Conservation (phyloP, 495 filamentous ascomycete species). For the Clohesyomyces aquaticus region DNA sequence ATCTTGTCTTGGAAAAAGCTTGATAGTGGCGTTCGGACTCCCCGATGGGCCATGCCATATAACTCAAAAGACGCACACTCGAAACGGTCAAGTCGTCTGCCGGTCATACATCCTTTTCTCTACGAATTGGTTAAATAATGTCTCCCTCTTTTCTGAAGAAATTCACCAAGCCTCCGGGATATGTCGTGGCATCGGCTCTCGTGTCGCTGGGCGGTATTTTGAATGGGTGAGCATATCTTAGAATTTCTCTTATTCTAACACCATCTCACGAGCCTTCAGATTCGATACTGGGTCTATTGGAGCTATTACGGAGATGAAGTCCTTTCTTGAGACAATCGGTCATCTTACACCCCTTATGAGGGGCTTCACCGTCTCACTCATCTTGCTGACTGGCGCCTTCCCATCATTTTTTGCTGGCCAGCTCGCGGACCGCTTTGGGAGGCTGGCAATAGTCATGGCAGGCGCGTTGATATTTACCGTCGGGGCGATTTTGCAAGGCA, state of each 20-base stretch:
- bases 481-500: conserved; percentile 34
- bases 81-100: too few species aligned
- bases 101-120: too few species aligned
- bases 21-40: too few species aligned
- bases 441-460: conserved; percentile 44
- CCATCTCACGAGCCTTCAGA: conserved; percentile 37
- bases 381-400: conserved; percentile 64
- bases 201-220: conserved; percentile 39
- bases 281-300: conserved; percentile 69
- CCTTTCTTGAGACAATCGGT: conserved; percentile 57
- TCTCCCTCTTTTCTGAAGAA: too few species aligned
- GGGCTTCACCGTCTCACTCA: conserved; percentile 65
- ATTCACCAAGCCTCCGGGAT: conserved; percentile 40
- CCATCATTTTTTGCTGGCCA: conserved; percentile 66
- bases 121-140: too few species aligned
- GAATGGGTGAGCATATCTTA: conserved; percentile 31
- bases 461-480: conserved; percentile 35
- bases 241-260: background rate
- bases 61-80: too few species aligned
- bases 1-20: too few species aligned
- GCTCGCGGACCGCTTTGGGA: conserved; percentile 62
- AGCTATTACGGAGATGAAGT: conserved; percentile 62
- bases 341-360: conserved; percentile 58
- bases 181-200: conserved; percentile 32
- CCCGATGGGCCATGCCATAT: too few species aligned